Percentiles rank a stretch among this genome's conserved stretches.
Conservation (phyloP, 2,329 filamentous ascomycete genomes). For the Colletotrichum orbiculare region DNA sequence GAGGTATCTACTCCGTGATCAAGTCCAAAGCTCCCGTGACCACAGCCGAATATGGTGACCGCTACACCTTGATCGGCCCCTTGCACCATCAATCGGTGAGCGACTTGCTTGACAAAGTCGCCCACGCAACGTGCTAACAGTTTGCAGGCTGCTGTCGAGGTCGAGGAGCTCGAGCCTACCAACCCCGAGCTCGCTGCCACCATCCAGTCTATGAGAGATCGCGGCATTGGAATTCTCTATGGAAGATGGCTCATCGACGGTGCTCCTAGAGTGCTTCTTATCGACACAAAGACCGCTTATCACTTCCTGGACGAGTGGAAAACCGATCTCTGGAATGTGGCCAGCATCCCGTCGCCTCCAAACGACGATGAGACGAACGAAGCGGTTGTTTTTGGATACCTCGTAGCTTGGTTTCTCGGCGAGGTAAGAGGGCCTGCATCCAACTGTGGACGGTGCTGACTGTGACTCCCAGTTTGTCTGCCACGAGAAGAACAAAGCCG, state of each 20-base stretch:
- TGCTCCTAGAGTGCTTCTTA: conserved; percentile 90
- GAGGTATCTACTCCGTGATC: conserved; percentile 98
- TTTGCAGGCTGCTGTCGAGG: conserved; percentile 89
- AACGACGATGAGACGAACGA: conserved; percentile 97
- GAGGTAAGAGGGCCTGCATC: conserved; percentile 71
- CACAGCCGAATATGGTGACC: conserved; percentile 97
- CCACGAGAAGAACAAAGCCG: conserved; percentile 90
- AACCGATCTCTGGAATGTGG: conserved; percentile 90
- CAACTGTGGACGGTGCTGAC: conserved; percentile 26
- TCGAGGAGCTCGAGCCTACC: conserved; percentile 89
- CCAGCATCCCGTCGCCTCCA: conserved; percentile 92
- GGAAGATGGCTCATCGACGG: conserved; percentile 98
- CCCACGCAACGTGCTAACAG: conserved; percentile 20
- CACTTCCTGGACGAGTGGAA: conserved; percentile 96
- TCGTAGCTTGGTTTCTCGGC: conserved; percentile 97
- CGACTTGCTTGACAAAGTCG: conserved; percentile 19
- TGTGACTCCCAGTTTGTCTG: conserved; percentile 79
- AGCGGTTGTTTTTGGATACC: conserved; percentile 95
- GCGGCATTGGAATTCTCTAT: conserved; percentile 90
- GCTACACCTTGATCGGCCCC: conserved; percentile 94
- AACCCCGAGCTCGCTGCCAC: conserved; percentile 83
- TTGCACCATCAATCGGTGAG: conserved; percentile 90
- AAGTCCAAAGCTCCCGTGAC: conserved; percentile 99
- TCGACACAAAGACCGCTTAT: conserved; percentile 95
- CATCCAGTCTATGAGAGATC: conserved; percentile 91